These are phyloP conservation scores for Camellia lanceoleosa DNA, from an alignment of 148 eudicot species.

Conservation along the genomic window DNA sequence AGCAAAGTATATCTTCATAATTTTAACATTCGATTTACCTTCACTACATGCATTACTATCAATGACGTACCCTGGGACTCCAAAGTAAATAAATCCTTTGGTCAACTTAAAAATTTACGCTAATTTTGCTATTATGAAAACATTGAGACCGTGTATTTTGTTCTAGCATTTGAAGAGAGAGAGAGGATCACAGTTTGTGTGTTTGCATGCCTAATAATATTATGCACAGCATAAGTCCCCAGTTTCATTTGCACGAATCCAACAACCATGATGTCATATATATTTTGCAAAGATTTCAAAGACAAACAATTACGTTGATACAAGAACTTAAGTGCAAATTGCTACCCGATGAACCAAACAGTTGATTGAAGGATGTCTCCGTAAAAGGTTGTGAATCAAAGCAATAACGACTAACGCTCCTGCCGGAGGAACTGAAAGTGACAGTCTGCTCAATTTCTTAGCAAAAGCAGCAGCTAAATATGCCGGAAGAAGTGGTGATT, in stretches of 20 bases:
- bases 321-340: not conserved
- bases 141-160: too few species aligned
- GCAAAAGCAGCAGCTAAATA: conserved; percentile 89
- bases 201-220: not conserved
- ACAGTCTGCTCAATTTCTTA: conserved; percentile 89
- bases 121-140: too few species aligned
- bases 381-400: conserved; percentile 75
- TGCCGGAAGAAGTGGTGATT: conserved; percentile 91
- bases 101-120: not conserved
- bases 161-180: not conserved
- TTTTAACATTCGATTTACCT: too few species aligned
- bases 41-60: not conserved
- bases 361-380: conserved; percentile 87
- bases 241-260: conserved; percentile 2
- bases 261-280: not conserved
- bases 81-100: not conserved
- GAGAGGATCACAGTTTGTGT: not conserved
- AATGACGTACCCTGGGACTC: not conserved
- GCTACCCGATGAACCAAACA: conserved; percentile 80
- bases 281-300: not conserved
- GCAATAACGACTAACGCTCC: conserved; percentile 76
- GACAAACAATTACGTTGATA: not conserved
- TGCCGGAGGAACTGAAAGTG: conserved; percentile 80
- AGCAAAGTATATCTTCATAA: not conserved
- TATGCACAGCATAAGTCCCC: not conserved